Evolutionary conservation across 1,284 basidiomycete species (phyloP).

Genomic region (Cutaneotrichosporon sp.): DNA sequence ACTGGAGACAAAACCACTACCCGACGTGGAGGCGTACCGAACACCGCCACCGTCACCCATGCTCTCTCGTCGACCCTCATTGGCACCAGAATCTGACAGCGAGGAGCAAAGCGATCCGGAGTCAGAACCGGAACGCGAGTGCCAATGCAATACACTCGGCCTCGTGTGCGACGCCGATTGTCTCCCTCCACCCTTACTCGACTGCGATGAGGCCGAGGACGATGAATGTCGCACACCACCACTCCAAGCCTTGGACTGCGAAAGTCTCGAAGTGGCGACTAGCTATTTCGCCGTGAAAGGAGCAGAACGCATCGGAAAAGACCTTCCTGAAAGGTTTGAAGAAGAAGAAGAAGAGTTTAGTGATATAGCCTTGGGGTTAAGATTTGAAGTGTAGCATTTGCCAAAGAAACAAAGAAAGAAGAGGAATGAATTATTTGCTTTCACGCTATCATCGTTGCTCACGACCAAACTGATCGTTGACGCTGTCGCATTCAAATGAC

Average conservation of each 20-base stretch:
- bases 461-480: too few relatives aligned
- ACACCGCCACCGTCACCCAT: conserved; percentile 20
- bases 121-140: too few relatives aligned
- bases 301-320: neutral
- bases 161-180: neutral
- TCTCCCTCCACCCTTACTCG: neutral
- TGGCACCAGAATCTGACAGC: neutral
- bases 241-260: conserved; percentile 9
- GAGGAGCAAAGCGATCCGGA: neutral
- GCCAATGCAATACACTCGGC: neutral
- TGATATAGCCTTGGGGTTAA: too few relatives aligned
- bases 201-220: conserved; percentile 15
- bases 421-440: too few relatives aligned
- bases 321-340: too few relatives aligned
- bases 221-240: conserved; percentile 24
- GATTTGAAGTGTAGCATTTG: too few relatives aligned
- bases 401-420: too few relatives aligned
- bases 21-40: neutral
- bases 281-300: neutral
- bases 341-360: too few relatives aligned
- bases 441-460: too few relatives aligned
- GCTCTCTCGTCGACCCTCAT: conserved; percentile 21
- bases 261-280: conserved; percentile 7
- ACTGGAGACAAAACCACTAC: neutral
- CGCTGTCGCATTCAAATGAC: too few relatives aligned